Evolutionary conservation across 352 stramenopile genomes (phyloP), one percentile per base, ranked within the genome.

Genomic region (Aphanomyces stellatus): DNA sequence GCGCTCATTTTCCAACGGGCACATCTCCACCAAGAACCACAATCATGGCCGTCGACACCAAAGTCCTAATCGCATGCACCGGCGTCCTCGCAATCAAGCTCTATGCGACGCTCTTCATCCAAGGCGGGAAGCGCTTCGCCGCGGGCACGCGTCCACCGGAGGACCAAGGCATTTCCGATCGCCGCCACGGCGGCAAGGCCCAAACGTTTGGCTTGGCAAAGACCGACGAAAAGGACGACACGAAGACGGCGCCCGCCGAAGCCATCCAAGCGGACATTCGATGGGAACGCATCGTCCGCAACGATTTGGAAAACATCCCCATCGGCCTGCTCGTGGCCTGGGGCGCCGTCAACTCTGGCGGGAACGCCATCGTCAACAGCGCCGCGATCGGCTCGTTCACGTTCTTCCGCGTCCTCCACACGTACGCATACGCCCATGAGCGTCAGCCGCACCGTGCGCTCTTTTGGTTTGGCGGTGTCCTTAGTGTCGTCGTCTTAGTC

Each of bases 281-380:
- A 56, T 85, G 77, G 77, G 66, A 72, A 24, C 71, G 74, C 63
- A 85, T 88, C 59, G 70, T 85, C 24, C 62, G 70, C 35, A 85
- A 85, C 66, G 80, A 88, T 67, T 66, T 87, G 41, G 80, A 88
- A 69, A 76, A 73, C n/a, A 81, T 85, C 51, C 77, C 77, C 17
- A 70, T 85, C 31, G 72, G 62, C 34, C 64, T 85, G 11, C 10
- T 79, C 30, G 69, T 86, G 27, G 86, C 87, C 42, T 57, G 82
- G 15, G 77, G 75, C 25, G 79, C 76, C 15, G 73, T 80, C 28
- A 51, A 82, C 30, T 74, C 72, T 1, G 74, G 70, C n/a, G 74
- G 75, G 15, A 68, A 82, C 35, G 72, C 80, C 51, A 71, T 69
- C 33, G 75, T 71, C 62, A 83, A 83, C 65, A 70, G 73, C 43